Conservation (phyloP, 352 stramenopile species). For the Thalassiosira mediterranea region DNA sequence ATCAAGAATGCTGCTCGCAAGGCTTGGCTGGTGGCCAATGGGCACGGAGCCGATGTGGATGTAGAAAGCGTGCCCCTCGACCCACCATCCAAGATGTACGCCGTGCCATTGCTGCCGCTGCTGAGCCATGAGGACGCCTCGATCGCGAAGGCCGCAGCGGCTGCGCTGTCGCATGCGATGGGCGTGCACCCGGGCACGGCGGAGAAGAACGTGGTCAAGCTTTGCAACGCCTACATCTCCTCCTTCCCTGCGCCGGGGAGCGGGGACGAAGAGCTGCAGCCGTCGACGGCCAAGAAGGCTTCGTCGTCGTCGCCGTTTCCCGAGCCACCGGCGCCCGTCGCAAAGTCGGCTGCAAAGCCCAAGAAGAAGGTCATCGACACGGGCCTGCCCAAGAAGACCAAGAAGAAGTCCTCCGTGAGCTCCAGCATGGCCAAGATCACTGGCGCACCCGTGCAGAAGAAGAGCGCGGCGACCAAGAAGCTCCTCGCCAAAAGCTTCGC, state of each 20-base stretch:
- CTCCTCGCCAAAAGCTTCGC: conserved; percentile 46
- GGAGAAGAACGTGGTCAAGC: conserved; percentile 72
- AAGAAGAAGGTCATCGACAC: conserved; percentile 66
- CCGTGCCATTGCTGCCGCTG: conserved; percentile 75
- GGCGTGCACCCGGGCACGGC: conserved; percentile 65
- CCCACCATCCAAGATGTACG: conserved; percentile 77
- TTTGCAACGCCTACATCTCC: conserved; percentile 77
- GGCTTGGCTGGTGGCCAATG: conserved; percentile 64
- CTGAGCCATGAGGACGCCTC: conserved; percentile 64
- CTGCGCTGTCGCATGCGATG: conserved; percentile 65
- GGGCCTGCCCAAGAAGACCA: conserved; percentile 67
- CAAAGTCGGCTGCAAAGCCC: conserved; percentile 29
- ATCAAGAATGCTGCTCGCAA: conserved; percentile 66
- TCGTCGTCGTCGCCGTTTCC: conserved; percentile 37
- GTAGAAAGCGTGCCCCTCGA: conserved; percentile 23
- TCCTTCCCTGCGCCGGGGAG: conserved; percentile 60
- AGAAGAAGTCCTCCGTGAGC: conserved; percentile 63
- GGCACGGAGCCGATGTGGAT: conserved; percentile 42
- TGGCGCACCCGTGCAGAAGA: conserved; percentile 42
- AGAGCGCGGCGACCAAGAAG: conserved; percentile 45
- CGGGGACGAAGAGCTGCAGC: conserved; percentile 20
- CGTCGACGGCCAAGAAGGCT: background rate
- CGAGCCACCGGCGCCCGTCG: conserved; percentile 10
- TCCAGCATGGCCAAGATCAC: conserved; percentile 64
- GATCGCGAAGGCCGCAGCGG: conserved; percentile 68